phyloP scores from a whole-genome alignment of 106 monocot genomes.

The Acorus calamus region DNA sequence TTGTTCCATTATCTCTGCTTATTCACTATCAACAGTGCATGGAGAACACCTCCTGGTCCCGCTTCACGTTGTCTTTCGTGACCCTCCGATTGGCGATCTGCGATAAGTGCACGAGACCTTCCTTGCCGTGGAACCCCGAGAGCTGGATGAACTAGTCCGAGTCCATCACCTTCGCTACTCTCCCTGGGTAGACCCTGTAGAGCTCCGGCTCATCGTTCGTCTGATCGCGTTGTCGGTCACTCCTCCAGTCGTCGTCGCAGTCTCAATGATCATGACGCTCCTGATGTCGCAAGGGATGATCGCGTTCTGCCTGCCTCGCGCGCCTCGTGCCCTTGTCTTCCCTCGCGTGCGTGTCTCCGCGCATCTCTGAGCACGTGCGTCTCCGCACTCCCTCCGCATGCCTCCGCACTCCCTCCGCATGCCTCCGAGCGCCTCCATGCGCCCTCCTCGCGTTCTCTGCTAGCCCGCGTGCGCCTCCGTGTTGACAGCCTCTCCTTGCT shows the following conservation, averaged over 20 bases:
- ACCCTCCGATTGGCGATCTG: conserved; percentile 68
- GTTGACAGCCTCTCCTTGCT: too few species aligned
- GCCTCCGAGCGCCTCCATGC: too few species aligned
- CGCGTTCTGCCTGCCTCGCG: too few species aligned
- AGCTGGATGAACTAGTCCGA: conserved; percentile 82
- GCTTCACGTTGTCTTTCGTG: conserved; percentile 59
- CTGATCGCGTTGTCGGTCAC: conserved; percentile 16
- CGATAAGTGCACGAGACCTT: conserved; percentile 82
- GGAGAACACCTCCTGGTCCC: conserved; percentile 74
- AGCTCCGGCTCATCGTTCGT: conserved; percentile 46
- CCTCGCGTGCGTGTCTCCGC: too few species aligned
- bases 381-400: too few species aligned
- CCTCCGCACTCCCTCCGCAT: too few species aligned
- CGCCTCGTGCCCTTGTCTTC: too few species aligned
- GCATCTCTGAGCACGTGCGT: too few species aligned
- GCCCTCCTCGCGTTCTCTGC: too few species aligned
- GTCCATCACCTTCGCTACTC: conserved; percentile 84
- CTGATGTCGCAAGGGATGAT: too few species aligned
- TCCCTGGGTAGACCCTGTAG: conserved; percentile 63
- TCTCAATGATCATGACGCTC: conserved; percentile 6
- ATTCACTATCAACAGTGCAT: conserved; percentile 1
- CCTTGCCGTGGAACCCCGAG: conserved; percentile 47
- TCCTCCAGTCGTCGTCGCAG: conserved; percentile 3
- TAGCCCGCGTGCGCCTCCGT: too few species aligned
- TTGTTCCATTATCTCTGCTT: conserved; percentile 50